Conservation (phyloP, 1,284 basidiomycete genomes). For the Fomes fomentarius region DNA sequence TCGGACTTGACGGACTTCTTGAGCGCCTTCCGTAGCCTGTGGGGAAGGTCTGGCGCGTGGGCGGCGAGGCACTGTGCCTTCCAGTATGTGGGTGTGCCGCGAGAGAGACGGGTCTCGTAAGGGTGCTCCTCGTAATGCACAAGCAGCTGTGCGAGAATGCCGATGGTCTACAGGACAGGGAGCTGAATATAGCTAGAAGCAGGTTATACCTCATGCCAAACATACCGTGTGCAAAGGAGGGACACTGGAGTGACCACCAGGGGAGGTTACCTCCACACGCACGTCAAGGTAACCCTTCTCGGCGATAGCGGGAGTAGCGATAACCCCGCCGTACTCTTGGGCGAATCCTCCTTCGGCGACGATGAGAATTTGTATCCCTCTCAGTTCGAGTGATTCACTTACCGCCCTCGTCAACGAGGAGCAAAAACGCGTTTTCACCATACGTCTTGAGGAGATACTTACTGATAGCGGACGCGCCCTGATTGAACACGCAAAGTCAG, state of each 20-base stretch:
- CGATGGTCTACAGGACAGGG: constrained; percentile 46
- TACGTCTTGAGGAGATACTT: constrained; percentile 51
- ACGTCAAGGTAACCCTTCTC: constrained; percentile 73
- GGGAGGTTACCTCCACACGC: constrained; percentile 53
- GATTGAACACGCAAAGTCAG: no score
- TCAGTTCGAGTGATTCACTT: constrained; percentile 12
- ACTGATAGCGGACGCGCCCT: constrained; percentile 54
- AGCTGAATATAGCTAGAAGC: neutral
- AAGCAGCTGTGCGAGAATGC: constrained; percentile 55
- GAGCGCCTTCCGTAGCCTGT: constrained; percentile 41
- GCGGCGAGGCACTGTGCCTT: constrained; percentile 47
- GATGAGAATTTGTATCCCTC: neutral
- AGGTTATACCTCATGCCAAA: neutral
- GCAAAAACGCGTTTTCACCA: constrained; percentile 54
- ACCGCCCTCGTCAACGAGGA: constrained; percentile 59
- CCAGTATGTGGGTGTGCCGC: constrained; percentile 48
- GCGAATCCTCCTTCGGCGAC: constrained; percentile 35
- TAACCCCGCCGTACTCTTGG: constrained; percentile 39
- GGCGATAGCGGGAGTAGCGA: constrained; percentile 54
- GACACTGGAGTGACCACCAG: constrained; percentile 70
- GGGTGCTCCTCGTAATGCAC: constrained; percentile 55
- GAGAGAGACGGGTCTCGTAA: constrained; percentile 39
- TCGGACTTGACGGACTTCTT: constrained; percentile 41
- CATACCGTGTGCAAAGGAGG: constrained; percentile 60
- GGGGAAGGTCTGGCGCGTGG: constrained; percentile 47